Evolutionary conservation across 192 early-diverging fungal species (phyloP), one percentile per base, ranked within the genome.

Genomic region (Spinellus fusiger): DNA sequence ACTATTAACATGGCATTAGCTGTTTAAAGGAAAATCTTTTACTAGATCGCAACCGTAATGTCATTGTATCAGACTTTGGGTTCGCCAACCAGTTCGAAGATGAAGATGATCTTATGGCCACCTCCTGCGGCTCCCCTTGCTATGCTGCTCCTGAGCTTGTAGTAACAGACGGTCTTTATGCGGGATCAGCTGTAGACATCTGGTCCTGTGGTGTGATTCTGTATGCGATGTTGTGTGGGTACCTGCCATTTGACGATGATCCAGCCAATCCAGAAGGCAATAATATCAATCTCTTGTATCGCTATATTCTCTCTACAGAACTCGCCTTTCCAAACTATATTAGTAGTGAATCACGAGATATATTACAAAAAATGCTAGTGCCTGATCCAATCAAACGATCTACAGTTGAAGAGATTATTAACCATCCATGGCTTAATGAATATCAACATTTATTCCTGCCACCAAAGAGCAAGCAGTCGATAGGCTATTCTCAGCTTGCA

Each of bases 101-200:
- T 3, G 73, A 71, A 44, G 75, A 81, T 59, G 81, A 86, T 54
- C 64, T 92, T 50, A 77, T 94, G 71, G 67, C 80, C 5, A 94
- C 92, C 0, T 85, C 82, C 38, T 94, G 92, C 53, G 92, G 92
- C 6, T 91, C 89, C 56, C 92, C 92, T 13, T 92, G 91, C 70
- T 94, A 94, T 62, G 92, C 92, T 1, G 92, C 92, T 3, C 92
- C 92, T 9, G 92, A 94, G 68, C 82, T 94, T n/a, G 92, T 94
- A 20, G 77, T 93, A 20, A 85, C 78, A 32, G 89, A 90, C 55
- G 88, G 88, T 34, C 78, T 83, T 10, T 94, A 94, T 58, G 84
- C 84, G 9, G 92, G 91, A 10, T 84, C 87, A 1, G 84, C 86
- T 0, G 91, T 88, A 8, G 92, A 94, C 64, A 90, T 93, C 52